These are phyloP conservation scores for Hericium erinaceus DNA, from an alignment of 768 basidiomycete genomes.

Conservation along the genomic window DNA sequence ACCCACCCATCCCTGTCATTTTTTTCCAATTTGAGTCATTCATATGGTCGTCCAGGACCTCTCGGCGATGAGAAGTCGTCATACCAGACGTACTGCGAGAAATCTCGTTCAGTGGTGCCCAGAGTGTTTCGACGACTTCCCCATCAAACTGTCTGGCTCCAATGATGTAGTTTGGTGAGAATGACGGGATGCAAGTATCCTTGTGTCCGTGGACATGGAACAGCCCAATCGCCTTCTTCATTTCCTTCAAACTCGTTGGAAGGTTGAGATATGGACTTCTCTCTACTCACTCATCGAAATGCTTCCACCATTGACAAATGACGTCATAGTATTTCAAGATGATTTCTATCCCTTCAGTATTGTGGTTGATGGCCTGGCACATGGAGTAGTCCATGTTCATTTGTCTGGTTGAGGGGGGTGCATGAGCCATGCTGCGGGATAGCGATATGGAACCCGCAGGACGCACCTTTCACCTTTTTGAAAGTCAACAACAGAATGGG, in stretches of 20 bases:
- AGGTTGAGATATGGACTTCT: background rate
- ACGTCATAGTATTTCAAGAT: background rate
- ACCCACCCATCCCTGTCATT: background rate
- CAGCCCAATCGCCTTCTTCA: background rate
- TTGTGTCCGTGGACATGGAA: constrained; percentile 4
- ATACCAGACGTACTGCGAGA: constrained; percentile 1
- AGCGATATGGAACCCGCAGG: no score
- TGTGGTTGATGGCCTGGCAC: background rate
- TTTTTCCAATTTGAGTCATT: constrained; percentile 5
- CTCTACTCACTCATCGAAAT: background rate
- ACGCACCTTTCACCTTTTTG: background rate
- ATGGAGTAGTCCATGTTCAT: background rate
- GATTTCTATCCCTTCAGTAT: background rate
- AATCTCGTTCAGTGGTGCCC: constrained; percentile 2
- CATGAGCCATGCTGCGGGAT: no score
- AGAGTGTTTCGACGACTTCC: constrained; percentile 1
- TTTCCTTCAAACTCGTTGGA: background rate
- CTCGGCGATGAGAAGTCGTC: background rate
- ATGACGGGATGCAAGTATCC: background rate
- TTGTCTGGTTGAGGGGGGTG: background rate
- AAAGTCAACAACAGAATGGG: background rate
- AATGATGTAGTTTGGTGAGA: background rate
- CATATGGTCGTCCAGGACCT: background rate
- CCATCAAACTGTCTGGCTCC: constrained; percentile 2
- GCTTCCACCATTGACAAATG: background rate